Base-by-base conservation (phyloP, 148 eudicot species). In the Polygonum maritimum region DNA sequence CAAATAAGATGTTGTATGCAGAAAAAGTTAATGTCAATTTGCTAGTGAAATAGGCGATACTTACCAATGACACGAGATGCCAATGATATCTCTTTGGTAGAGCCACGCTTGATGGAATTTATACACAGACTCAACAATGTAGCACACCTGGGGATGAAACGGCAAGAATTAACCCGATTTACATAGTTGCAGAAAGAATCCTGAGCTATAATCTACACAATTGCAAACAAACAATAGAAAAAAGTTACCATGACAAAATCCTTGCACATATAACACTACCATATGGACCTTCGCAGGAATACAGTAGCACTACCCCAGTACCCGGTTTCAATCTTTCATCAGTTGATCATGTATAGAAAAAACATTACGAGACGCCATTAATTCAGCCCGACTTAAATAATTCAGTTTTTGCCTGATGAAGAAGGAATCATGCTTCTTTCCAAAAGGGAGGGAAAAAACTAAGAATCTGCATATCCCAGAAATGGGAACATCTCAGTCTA, bases 101-200 rank as follows among this genome's bases (percentile, higher is more conserved):
- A 92, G 48, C 98, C 97, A 71, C 79, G 78, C 80, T 92, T 94
- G 40, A 94, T 85, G 57, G 87, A 90, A 80, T 81, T 90, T 65
- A 94, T 54, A 77, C 94, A 92, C 70, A 86, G 94, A 78, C 88
- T 92, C 77, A 90, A 81, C 73, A 94, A 74, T 41, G 96, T 94
- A 47, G 86, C 92, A 83, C 81, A 92, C 75, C 98, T 94, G 78
- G 69, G 52, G 41, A 75, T 33, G 55, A 44, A 74, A 18, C 55
- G 69, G 16, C 14, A 33, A 62, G 1, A 12, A 12, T 22, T 33
- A 21, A 21, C 26, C 19, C 33, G 38, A 62, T 13, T 26, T 12
- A 62, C 69, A 5, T 19, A 31, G 69, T 60, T 60, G 16, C 69
- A 60, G 22, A 60, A 60, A 26, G 36, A 55, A 55, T 55, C 62